phyloP scores from a whole-genome alignment of 2,329 filamentous ascomycete genomes.

The Fusarium incarnatum region DNA sequence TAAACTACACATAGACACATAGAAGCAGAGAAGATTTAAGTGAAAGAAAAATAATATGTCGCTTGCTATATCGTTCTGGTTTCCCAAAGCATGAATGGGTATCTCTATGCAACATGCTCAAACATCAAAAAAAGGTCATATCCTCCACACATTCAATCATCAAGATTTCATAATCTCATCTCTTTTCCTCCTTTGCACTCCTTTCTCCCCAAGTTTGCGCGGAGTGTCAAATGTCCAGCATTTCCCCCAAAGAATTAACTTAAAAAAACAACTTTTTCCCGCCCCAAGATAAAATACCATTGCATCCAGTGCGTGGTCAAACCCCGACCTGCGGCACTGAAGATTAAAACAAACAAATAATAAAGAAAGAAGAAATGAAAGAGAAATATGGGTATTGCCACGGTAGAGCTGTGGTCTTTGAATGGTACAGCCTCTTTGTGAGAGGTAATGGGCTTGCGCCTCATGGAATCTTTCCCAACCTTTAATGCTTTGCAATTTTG shows the following conservation, averaged over 20 bases:
- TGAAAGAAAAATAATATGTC: slow-evolving; percentile 44
- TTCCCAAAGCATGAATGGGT: slow-evolving; percentile 47
- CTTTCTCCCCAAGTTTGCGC: slow-evolving; percentile 11
- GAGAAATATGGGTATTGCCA: slow-evolving; percentile 3
- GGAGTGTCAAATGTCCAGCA: slow-evolving; percentile 45
- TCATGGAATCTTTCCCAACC: slow-evolving; percentile 41
- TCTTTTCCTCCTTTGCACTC: slow-evolving; percentile 33
- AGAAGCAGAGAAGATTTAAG: not conserved
- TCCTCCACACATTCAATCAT: slow-evolving; percentile 43
- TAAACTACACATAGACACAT: not conserved
- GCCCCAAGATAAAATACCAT: slow-evolving; percentile 41
- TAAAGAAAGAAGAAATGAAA: not conserved
- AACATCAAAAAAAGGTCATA: slow-evolving; percentile 37
- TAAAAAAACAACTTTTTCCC: slow-evolving; percentile 16
- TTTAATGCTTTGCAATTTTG: slow-evolving; percentile 38
- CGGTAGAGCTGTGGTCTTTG: slow-evolving; percentile 7
- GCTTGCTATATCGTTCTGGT: slow-evolving; percentile 48
- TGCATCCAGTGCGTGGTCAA: slow-evolving; percentile 46
- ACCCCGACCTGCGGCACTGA: slow-evolving; percentile 47
- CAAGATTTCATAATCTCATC: slow-evolving; percentile 43
- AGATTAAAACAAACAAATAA: slow-evolving; percentile 29
- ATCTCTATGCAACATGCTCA: slow-evolving; percentile 50
- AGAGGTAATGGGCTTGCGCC: slow-evolving; percentile 43
- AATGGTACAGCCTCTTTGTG: slow-evolving; percentile 18
- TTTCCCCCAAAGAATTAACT: slow-evolving; percentile 38